Conservation (phyloP, 352 stramenopile species). For the Pythium folliculosum region DNA sequence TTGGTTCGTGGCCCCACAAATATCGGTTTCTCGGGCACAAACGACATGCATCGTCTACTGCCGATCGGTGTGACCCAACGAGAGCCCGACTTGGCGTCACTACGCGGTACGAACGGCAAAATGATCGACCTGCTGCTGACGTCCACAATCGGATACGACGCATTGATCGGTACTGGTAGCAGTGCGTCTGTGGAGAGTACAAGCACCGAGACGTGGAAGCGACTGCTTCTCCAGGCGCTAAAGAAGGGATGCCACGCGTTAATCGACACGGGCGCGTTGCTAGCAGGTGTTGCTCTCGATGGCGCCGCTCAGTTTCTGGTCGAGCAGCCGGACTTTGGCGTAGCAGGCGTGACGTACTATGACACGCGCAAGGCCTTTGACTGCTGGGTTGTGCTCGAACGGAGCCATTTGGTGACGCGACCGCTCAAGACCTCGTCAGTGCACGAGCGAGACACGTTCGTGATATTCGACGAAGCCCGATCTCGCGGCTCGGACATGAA, state of each 20-base stretch:
- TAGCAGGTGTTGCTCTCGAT: conserved; percentile 63
- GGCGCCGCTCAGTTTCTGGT: conserved; percentile 59
- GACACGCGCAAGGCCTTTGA: conserved; percentile 53
- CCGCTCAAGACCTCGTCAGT: conserved; percentile 69
- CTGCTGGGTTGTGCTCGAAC: conserved; percentile 85
- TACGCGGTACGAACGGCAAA: conserved; percentile 82
- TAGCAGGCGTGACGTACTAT: conserved; percentile 81
- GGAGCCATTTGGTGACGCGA: conserved; percentile 38
- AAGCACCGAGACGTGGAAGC: conserved; percentile 35
- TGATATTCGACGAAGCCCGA: conserved; percentile 90
- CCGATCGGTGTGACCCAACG: conserved; percentile 69
- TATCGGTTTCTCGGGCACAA: conserved; percentile 90
- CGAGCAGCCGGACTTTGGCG: conserved; percentile 24
- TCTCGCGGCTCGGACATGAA: conserved; percentile 91
- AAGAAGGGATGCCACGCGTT: conserved; percentile 54
- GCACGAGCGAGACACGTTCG: conserved; percentile 81
- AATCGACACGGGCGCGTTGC: conserved; percentile 84
- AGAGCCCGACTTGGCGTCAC: conserved; percentile 46
- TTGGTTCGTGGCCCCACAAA: conserved; percentile 58
- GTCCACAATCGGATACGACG: conserved; percentile 35
- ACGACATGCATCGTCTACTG: conserved; percentile 85
- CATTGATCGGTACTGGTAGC: not conserved
- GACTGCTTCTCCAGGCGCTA: conserved; percentile 44
- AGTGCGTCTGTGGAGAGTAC: not conserved
- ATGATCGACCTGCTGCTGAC: conserved; percentile 86